phyloP scores from a whole-genome alignment of 768 basidiomycete genomes.

The Phanerochaete carnosa region DNA sequence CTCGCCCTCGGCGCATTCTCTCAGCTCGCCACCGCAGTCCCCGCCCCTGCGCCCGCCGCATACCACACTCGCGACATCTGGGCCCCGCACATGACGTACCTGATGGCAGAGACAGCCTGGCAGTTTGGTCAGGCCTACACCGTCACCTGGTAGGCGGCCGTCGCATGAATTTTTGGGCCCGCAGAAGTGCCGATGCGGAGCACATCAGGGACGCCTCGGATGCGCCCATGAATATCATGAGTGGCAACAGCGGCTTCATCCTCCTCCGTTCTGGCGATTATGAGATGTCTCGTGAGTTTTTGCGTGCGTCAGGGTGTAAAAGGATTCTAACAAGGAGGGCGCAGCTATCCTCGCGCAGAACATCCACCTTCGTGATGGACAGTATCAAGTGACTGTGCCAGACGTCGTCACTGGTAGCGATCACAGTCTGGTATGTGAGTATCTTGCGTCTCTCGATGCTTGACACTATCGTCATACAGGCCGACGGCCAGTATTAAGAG shows the following conservation, averaged over 20 bases:
- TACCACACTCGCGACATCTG: slow-evolving; percentile 35
- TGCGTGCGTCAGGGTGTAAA: slow-evolving; percentile 25
- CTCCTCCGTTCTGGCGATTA: neutral
- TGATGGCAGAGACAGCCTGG: slow-evolving; percentile 39
- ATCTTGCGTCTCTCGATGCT: slow-evolving; percentile 35
- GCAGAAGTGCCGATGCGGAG: neutral
- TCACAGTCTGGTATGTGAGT: slow-evolving; percentile 10
- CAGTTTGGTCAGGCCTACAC: slow-evolving; percentile 34
- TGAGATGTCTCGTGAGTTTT: slow-evolving; percentile 7
- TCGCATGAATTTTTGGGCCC: neutral
- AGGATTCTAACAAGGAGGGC: slow-evolving; percentile 12
- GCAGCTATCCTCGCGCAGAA: slow-evolving; percentile 1
- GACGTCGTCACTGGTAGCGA: slow-evolving; percentile 2
- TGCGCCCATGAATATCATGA: slow-evolving; percentile 37
- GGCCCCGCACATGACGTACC: slow-evolving; percentile 40
- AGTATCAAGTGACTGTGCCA: neutral
- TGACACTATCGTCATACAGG: slow-evolving; percentile 29
- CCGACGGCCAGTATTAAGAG: slow-evolving; percentile 42
- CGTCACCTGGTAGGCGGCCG: slow-evolving; percentile 43
- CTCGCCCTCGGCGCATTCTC: slow-evolving; percentile 18
- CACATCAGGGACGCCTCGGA: slow-evolving; percentile 38
- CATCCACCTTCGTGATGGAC: slow-evolving; percentile 6
- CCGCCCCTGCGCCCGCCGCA: slow-evolving; percentile 7
- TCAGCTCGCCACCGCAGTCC: slow-evolving; percentile 21
- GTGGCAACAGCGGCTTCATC: slow-evolving; percentile 23